A percentile compares a stretch with the other conserved stretches of the same genome.
Conservation (phyloP, 2,329 filamentous ascomycete species). For the Exophiala viscosa region DNA sequence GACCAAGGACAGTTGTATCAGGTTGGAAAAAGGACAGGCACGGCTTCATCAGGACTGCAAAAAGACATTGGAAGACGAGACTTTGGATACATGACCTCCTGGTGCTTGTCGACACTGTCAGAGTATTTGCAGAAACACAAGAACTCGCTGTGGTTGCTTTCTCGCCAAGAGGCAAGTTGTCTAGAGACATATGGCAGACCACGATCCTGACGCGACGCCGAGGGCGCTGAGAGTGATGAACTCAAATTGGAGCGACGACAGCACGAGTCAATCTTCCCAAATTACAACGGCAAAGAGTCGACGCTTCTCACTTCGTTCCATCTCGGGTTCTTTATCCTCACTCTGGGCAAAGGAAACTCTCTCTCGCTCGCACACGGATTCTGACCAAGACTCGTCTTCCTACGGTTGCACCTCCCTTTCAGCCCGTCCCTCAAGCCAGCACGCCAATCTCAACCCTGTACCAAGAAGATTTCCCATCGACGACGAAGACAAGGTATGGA, state of each 20-base stretch:
- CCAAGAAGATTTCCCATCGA: conserved; percentile 1
- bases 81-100: no score
- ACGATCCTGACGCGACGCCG: conserved; percentile 13
- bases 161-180: not conserved
- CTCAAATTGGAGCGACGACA: conserved; percentile 1
- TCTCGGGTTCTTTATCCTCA: conserved; percentile 16
- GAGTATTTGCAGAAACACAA: not conserved
- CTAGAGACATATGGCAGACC: not conserved
- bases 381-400: conserved; percentile 7
- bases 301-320: conserved; percentile 11
- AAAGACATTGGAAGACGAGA: no score
- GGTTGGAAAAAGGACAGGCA: no score
- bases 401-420: conserved; percentile 11
- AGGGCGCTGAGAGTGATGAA: conserved; percentile 13
- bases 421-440: not conserved
- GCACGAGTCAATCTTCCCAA: conserved; percentile 4
- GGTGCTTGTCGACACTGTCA: no score
- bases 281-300: not conserved
- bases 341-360: conserved; percentile 10
- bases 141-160: not conserved
- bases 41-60: no score
- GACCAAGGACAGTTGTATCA: no score
- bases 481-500: conserved; percentile 1
- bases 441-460: not conserved
- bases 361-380: conserved; percentile 6